These are phyloP conservation scores for Penicillium antarcticum DNA, from an alignment of 495 filamentous ascomycete species.

Conservation along the genomic window DNA sequence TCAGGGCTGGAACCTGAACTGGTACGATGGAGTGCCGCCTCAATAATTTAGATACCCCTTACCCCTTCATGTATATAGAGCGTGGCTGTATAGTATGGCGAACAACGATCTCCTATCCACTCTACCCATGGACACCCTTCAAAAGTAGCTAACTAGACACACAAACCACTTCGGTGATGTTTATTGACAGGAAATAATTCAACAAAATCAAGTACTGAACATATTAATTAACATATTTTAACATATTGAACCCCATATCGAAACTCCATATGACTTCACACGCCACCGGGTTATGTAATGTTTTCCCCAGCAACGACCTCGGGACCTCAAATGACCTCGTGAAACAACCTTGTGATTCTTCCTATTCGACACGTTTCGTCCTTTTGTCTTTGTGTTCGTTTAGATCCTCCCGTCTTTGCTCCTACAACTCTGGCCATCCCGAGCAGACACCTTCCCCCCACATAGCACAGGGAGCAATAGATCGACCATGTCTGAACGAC, in stretches of 20 bases:
- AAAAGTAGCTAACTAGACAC: no score
- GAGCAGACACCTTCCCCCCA: constrained; percentile 14
- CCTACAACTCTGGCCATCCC: constrained; percentile 19
- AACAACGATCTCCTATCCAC: no score
- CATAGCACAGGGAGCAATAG: constrained; percentile 10
- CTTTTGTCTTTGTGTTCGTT: constrained; percentile 7
- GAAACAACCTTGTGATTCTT: constrained; percentile 6
- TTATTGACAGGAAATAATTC: no score
- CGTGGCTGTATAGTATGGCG: background rate
- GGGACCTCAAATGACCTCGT: constrained; percentile 7
- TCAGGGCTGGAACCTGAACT: constrained; percentile 40
- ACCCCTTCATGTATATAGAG: background rate
- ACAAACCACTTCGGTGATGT: no score
- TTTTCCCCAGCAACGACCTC: constrained; percentile 20
- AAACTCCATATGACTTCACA: background rate
- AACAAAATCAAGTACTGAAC: background rate
- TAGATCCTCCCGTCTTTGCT: constrained; percentile 7
- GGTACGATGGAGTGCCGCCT: constrained; percentile 22
- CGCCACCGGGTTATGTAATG: constrained; percentile 20
- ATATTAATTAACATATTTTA: background rate
- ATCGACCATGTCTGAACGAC: constrained; percentile 23
- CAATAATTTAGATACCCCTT: background rate
- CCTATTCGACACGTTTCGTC: background rate
- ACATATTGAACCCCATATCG: background rate
- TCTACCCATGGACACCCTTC: no score